A percentile compares a stretch with the other conserved stretches of the same genome.
phyloP scores from a whole-genome alignment of 2,329 filamentous ascomycete genomes.

The Cercospora nicotianae region DNA sequence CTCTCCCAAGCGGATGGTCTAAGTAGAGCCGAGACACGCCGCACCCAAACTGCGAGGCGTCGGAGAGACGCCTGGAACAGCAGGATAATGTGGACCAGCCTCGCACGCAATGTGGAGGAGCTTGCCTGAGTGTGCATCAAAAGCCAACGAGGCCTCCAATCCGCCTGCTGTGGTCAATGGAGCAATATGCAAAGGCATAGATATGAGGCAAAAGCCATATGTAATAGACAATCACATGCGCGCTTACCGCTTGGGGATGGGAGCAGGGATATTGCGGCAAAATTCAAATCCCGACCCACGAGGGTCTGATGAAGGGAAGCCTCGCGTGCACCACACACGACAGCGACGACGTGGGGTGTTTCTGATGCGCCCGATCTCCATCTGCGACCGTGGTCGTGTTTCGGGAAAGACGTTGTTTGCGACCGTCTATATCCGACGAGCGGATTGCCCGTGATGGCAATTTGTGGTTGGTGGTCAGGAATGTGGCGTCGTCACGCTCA shows the following conservation, averaged over 20 bases:
- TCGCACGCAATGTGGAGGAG: background rate
- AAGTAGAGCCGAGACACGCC: constrained; percentile 2
- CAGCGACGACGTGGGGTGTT: background rate
- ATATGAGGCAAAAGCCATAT: constrained; percentile 6
- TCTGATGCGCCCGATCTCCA: background rate
- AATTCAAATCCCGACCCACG: background rate
- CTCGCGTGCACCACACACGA: background rate
- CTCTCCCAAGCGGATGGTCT: background rate
- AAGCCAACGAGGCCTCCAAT: background rate
- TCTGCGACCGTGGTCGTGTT: constrained; percentile 1
- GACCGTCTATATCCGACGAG: constrained; percentile 4
- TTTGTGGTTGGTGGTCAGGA: background rate
- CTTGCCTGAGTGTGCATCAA: background rate
- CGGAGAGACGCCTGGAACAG: background rate
- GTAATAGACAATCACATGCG: constrained; percentile 2
- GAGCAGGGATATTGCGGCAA: background rate
- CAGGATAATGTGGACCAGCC: background rate
- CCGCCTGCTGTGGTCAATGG: background rate
- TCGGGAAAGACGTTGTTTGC: background rate
- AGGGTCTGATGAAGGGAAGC: background rate
- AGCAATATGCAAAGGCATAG: background rate
- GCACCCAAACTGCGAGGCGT: background rate
- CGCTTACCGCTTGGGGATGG: background rate
- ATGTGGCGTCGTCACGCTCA: background rate
- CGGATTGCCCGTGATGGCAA: background rate